Evolutionary conservation across 2,329 filamentous ascomycete genomes (phyloP).

Genomic region (Aureobasidium sp.): DNA sequence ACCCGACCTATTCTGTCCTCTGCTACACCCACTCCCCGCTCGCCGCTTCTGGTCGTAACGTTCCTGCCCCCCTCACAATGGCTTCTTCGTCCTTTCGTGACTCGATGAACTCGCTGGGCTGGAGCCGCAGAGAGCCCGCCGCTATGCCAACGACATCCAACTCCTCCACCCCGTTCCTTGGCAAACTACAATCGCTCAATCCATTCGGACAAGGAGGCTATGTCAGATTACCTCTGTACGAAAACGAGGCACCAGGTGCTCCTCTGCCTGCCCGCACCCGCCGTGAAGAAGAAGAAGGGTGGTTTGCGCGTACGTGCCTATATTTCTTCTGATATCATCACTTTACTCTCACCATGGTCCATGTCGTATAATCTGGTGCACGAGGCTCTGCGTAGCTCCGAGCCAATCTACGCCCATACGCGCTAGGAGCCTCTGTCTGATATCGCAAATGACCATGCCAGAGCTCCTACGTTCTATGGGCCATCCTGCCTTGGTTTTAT

Average conservation of each 20-base stretch:
- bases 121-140: conserved; percentile 78
- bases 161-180: conserved; percentile 66
- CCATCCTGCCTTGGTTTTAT: neutral
- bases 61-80: conserved; percentile 46
- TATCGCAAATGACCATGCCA: conserved; percentile 15
- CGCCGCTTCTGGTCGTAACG: neutral
- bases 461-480: conserved; percentile 37
- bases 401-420: conserved; percentile 6
- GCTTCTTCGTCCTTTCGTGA: conserved; percentile 85
- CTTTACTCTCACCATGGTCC: conserved; percentile 18
- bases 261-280: conserved; percentile 77
- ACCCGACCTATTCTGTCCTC: neutral
- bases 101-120: conserved; percentile 89
- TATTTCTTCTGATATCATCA: conserved; percentile 6
- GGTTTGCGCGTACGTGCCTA: conserved; percentile 79
- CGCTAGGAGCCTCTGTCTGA: neutral
- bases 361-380: conserved; percentile 13
- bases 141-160: conserved; percentile 64
- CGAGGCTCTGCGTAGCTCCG: conserved; percentile 5
- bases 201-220: conserved; percentile 83
- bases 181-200: conserved; percentile 76
- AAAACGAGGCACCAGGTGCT: conserved; percentile 66
- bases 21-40: neutral
- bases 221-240: conserved; percentile 81
- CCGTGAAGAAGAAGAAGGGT: conserved; percentile 90